Evolutionary conservation across 805 yeast genomes (phyloP), one percentile per base, ranked within the genome.

Genomic region (Schwanniomyces polymorphus): DNA sequence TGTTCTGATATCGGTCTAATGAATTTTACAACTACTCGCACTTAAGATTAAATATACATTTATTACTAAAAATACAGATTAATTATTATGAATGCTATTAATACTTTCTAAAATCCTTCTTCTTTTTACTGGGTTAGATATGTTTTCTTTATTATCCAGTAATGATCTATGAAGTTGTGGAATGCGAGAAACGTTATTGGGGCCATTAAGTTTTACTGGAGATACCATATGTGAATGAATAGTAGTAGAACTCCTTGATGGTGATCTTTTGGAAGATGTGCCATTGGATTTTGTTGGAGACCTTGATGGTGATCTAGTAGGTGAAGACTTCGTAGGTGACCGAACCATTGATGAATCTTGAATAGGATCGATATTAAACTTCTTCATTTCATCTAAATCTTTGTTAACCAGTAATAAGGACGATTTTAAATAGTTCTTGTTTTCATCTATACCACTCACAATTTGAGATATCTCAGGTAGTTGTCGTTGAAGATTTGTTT

Each of bases 91-190:
- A 29, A 27, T 43, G 43, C 39, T 38, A 31, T 21, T 42, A 44
- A 45, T 38, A 38, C 28, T n/a, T 17, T 46, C 40, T 17, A 38
- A 40, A 11, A 53, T 8, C 44, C 47, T 48, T 41, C 54, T 45
- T 35, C 49, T 50, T 37, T 56, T 56, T 21, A 14, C 28, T 29
- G 45, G 27, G 26, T 31, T 34, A 8, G 39, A 31, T n/a, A 42
- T 26, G 34, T 35, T 42, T 34, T 44, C 43, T 16, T 44, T 27
- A 27, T 31, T 34, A 14, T 44, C 47, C 18, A 33, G 43, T 7
- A 25, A 27, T 29, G 44, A 17, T 28, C 33, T 44, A 27, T 42
- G 37, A n/a, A 44, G 34, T 27, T 40, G 47, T 21, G 47, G 47
- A 34, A 44, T 44, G 17, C 37, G 39, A 25, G 47, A 40, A 14